Percentiles rank a stretch among this genome's conserved stretches.
Conservation (phyloP, 1,139 yeast species). For the Yamadazyma trypodendri region DNA sequence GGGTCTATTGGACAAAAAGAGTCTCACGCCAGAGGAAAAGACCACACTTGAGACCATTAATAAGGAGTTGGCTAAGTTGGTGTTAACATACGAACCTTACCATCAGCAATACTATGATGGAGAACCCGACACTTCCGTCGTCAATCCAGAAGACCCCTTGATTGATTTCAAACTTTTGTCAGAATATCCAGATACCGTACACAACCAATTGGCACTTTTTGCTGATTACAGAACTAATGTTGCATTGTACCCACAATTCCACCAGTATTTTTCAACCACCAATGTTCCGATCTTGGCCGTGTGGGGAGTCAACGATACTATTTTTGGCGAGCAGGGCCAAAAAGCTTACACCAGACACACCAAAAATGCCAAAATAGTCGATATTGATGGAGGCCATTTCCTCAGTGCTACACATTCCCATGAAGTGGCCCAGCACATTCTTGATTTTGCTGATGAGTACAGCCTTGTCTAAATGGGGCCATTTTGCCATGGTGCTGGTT, state of each 20-base stretch:
- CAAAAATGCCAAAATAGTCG: conserved; percentile 22
- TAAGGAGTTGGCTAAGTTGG: conserved; percentile 16
- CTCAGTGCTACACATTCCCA: conserved; percentile 30
- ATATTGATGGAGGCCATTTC: conserved; percentile 39
- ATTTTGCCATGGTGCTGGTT: no score
- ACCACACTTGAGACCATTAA: conserved; percentile 8
- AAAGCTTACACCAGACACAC: conserved; percentile 34
- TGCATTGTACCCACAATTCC: conserved; percentile 34
- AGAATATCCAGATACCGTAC: conserved; percentile 21
- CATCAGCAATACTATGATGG: conserved; percentile 30
- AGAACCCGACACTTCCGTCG: conserved; percentile 17
- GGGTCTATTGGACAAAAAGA: conserved; percentile 17
- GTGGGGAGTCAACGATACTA: conserved; percentile 45
- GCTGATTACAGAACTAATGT: conserved; percentile 35
- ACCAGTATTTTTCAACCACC: conserved; percentile 28
- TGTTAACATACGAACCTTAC: conserved; percentile 17
- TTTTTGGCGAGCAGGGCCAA: conserved; percentile 35
- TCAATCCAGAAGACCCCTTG: conserved; percentile 32
- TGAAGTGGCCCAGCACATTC: conserved; percentile 25
- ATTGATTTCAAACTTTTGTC: conserved; percentile 27
- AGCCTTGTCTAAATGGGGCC: neutral
- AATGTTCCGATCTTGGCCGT: conserved; percentile 35
- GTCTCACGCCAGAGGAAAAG: conserved; percentile 12
- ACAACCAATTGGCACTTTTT: conserved; percentile 32
- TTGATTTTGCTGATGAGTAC: conserved; percentile 13